phyloP scores from a whole-genome alignment of 2,329 filamentous ascomycete genomes.

The Alternaria arbusti region DNA sequence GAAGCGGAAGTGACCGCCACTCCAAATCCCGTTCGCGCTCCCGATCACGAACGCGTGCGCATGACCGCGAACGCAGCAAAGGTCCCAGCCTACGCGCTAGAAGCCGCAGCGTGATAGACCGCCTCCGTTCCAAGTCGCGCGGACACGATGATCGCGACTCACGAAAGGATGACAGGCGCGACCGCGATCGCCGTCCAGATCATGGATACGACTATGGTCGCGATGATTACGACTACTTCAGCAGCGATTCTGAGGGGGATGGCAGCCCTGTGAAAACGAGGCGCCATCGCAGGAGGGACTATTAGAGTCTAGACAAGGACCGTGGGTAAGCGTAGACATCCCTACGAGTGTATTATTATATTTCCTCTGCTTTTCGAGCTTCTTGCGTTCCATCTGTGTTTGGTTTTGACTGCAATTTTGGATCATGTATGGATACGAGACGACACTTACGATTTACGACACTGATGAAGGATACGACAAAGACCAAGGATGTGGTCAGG shows the following conservation, averaged over 20 bases:
- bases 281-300: conserved; percentile 19
- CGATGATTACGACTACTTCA: conserved; percentile 24
- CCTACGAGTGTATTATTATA: conserved; percentile 8
- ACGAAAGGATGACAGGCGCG: conserved; percentile 5
- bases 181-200: conserved; percentile 24
- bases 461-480: not conserved
- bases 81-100: conserved; percentile 28
- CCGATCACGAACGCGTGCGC: conserved; percentile 23
- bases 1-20: conserved; percentile 26
- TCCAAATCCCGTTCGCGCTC: conserved; percentile 26
- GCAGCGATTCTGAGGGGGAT: conserved; percentile 19
- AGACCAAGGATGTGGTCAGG: not conserved
- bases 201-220: conserved; percentile 24
- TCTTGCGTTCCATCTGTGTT: not conserved
- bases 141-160: conserved; percentile 21
- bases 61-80: conserved; percentile 21
- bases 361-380: not conserved
- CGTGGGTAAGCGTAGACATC: not conserved
- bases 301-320: not conserved
- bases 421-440: not conserved
- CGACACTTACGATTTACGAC: not conserved
- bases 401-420: not conserved
- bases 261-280: conserved; percentile 20
- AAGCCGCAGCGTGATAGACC: conserved; percentile 33
- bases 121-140: conserved; percentile 33